Evolutionary conservation across 768 basidiomycete genomes (phyloP).

Genomic region (Hysterangium stoloniferum): DNA sequence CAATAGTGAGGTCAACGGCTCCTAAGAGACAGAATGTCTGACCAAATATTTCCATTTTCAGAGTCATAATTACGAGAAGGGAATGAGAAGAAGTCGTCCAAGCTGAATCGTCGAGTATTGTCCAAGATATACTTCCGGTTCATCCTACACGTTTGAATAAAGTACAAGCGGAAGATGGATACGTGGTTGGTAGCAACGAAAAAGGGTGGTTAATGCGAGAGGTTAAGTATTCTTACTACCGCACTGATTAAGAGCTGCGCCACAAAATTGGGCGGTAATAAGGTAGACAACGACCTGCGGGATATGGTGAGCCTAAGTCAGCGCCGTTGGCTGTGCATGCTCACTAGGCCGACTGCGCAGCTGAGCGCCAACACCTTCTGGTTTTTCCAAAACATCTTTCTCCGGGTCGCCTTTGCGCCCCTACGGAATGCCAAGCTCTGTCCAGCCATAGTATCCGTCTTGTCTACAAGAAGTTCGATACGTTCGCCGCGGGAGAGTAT

Average conservation of each 20-base stretch:
- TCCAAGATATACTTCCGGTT: too few relatives aligned
- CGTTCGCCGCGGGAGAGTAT: slow-evolving; percentile 91
- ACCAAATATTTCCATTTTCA: too few relatives aligned
- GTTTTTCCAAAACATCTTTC: slow-evolving; percentile 90
- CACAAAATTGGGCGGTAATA: slow-evolving; percentile 85
- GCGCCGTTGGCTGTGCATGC: slow-evolving; percentile 17
- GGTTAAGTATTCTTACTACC: slow-evolving; percentile 22
- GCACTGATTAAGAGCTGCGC: slow-evolving; percentile 69
- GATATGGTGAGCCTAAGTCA: slow-evolving; percentile 11
- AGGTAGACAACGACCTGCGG: slow-evolving; percentile 69
- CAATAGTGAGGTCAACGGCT: too few relatives aligned
- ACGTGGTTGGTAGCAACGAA: too few relatives aligned
- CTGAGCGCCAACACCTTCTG: slow-evolving; percentile 60
- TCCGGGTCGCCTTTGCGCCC: slow-evolving; percentile 73
- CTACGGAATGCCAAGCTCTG: slow-evolving; percentile 91
- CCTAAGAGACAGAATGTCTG: too few relatives aligned
- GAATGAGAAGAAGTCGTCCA: too few relatives aligned
- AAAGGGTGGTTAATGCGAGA: too few relatives aligned
- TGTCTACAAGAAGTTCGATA: slow-evolving; percentile 92
- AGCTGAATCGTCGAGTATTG: too few relatives aligned
- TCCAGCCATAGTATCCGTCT: slow-evolving; percentile 91
- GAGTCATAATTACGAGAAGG: too few relatives aligned
- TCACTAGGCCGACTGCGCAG: slow-evolving; percentile 62
- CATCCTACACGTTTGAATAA: too few relatives aligned
- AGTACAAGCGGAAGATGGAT: too few relatives aligned